Conservation (phyloP, 257 asterid species). For the Gentiana dahurica region DNA sequence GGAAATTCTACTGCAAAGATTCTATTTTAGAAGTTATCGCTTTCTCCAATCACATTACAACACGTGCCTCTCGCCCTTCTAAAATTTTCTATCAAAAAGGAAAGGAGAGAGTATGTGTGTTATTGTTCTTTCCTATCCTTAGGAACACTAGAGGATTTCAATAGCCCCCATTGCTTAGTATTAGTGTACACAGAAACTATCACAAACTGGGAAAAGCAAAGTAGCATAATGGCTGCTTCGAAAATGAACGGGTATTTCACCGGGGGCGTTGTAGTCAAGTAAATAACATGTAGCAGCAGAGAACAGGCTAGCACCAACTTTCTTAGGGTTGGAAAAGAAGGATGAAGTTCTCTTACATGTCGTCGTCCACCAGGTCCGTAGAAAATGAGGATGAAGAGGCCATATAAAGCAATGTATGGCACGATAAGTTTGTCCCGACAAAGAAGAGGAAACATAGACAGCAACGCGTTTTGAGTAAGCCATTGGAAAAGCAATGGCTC, state of each 20-base stretch:
- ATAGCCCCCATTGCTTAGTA: conserved; percentile 51
- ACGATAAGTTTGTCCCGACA: conserved; percentile 59
- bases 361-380: conserved; percentile 45
- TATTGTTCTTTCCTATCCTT: conserved; percentile 37
- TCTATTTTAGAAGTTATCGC: too few relatives aligned
- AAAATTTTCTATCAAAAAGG: too few relatives aligned
- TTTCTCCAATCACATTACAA: too few relatives aligned
- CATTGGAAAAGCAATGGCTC: conserved; percentile 67
- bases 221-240: conserved; percentile 83
- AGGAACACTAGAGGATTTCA: conserved; percentile 21
- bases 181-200: conserved; percentile 39
- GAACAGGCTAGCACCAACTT: conserved; percentile 35
- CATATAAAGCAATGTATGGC: conserved; percentile 55
- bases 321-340: conserved; percentile 20
- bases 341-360: conserved; percentile 20
- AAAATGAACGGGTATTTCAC: conserved; percentile 65
- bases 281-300: conserved; percentile 52
- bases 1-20: too few relatives aligned
- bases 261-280: conserved; percentile 67
- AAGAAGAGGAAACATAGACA: conserved; percentile 93
- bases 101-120: too few relatives aligned
- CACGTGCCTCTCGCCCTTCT: too few relatives aligned
- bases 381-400: conserved; percentile 64
- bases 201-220: conserved; percentile 71
- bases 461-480: conserved; percentile 52